Base-by-base conservation (phyloP, 2,329 filamentous ascomycete species). In the Curvularia lunata region DNA sequence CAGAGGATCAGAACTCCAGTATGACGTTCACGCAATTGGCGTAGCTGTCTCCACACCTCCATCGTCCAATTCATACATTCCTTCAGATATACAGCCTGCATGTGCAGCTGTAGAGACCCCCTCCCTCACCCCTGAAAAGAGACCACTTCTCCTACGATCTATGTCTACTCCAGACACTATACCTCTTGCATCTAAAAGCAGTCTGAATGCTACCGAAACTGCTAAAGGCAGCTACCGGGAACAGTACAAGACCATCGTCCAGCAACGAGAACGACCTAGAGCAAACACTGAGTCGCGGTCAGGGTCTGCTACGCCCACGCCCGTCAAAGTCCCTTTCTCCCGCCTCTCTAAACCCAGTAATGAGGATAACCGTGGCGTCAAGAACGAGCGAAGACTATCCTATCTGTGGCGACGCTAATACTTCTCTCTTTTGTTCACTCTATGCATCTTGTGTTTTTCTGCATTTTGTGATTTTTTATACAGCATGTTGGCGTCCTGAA, bases 11-110 rank as follows among this genome's bases (percentile, higher is more conserved):
- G 40, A 45, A 51, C 19, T n/a, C 1, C 38, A 41, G 12, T 34
- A 48, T n/a, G 43, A 45, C n/a, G 9, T 55, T 42, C 0, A 46
- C 49, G 43, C 49, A 8, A 65, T 64, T 23, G 66, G 61, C 6
- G 45, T 65, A 46, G 66, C 62, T 3, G 32, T 65, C 3, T 67
- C 65, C 4, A 54, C 54, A 8, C 61, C 65, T 18, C 27, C 46
- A 9, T 59, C 59, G 16, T 62, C 61, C 12, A 43, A 54, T 3
- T 45, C 34, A 16, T 46, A 51, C 1, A 10, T 41, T 6, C 52
- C 47, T 21, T n/a, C 54, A 12, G 46, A 58, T 13, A 27, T 25
- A 16, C 21, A 54, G 13, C 19, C 34, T 28, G 43, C 48, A 13
- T 23, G 27, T 21, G 38, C 21, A 53, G 25, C 41, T 27, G 34